phyloP scores from a whole-genome alignment of 345 rosid genomes.

The Viola odorata region DNA sequence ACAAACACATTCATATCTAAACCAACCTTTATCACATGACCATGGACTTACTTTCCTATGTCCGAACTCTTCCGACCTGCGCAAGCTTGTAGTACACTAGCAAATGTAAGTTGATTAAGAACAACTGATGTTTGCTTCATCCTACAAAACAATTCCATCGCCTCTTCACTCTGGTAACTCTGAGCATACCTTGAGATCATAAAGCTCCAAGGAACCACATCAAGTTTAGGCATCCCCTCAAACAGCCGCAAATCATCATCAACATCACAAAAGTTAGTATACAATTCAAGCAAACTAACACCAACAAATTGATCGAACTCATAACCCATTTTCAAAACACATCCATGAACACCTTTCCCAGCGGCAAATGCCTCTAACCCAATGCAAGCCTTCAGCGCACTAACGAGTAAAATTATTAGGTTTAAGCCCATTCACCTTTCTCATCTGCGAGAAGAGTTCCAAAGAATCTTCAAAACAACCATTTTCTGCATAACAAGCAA shows the following conservation, averaged over 20 bases:
- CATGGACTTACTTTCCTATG: conserved; percentile 66
- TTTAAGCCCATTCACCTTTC: conserved; percentile 41
- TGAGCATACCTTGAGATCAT: conserved; percentile 79
- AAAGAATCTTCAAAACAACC: conserved; percentile 47
- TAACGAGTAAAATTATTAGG: conserved; percentile 56
- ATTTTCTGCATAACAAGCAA: conserved; percentile 70
- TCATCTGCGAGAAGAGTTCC: conserved; percentile 48
- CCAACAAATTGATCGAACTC: conserved; percentile 53
- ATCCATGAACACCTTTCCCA: conserved; percentile 68
- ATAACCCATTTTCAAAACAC: conserved; percentile 48
- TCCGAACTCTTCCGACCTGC: conserved; percentile 39
- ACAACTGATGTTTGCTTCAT: conserved; percentile 56
- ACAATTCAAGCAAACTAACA: conserved; percentile 69
- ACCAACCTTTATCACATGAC: conserved; percentile 51
- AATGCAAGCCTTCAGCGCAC: conserved; percentile 66
- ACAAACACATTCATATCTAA: conserved; percentile 49
- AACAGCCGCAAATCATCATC: conserved; percentile 46
- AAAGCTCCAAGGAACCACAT: conserved; percentile 88
- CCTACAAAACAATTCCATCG: conserved; percentile 49
- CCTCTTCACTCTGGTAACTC: conserved; percentile 42
- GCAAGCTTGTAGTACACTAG: conserved; percentile 72
- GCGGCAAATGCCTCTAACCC: conserved; percentile 42
- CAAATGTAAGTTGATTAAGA: conserved; percentile 72
- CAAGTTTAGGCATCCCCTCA: conserved; percentile 62
- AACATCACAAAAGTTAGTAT: conserved; percentile 40